Evolutionary conservation across 306 rosid genomes (phyloP).

Genomic region (Mimosa pudica): DNA sequence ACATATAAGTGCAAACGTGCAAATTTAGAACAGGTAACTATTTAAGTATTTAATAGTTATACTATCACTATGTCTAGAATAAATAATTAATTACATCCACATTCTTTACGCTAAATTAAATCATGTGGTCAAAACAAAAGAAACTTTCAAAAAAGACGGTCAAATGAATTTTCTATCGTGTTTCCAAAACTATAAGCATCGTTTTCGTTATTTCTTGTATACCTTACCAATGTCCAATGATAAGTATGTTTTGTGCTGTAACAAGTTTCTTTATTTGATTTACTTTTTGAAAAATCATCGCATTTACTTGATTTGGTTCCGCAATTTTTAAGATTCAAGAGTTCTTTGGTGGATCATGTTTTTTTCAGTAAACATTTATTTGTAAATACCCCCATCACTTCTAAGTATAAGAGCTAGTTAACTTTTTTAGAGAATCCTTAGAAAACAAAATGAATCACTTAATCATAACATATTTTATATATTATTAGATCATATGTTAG

Average conservation of each 20-base stretch:
- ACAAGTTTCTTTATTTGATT: neutral
- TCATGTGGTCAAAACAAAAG: neutral
- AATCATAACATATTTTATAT: too few species aligned
- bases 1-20: constrained; percentile 39
- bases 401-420: too few species aligned
- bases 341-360: too few species aligned
- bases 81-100: neutral
- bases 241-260: neutral
- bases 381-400: too few species aligned
- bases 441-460: too few species aligned
- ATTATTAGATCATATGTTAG: too few species aligned
- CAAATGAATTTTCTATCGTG: neutral
- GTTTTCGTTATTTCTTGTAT: neutral
- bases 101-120: neutral
- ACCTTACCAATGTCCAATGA: neutral
- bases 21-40: constrained; percentile 33
- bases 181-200: neutral
- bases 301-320: neutral
- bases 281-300: neutral
- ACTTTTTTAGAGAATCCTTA: too few species aligned
- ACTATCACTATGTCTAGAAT: neutral
- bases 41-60: neutral
- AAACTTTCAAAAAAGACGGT: neutral
- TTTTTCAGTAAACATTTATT: too few species aligned
- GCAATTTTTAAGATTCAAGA: too few species aligned